These are phyloP conservation scores for Carex littledalei DNA, from an alignment of 176 grass and related monocot genomes.

Conservation along the genomic window DNA sequence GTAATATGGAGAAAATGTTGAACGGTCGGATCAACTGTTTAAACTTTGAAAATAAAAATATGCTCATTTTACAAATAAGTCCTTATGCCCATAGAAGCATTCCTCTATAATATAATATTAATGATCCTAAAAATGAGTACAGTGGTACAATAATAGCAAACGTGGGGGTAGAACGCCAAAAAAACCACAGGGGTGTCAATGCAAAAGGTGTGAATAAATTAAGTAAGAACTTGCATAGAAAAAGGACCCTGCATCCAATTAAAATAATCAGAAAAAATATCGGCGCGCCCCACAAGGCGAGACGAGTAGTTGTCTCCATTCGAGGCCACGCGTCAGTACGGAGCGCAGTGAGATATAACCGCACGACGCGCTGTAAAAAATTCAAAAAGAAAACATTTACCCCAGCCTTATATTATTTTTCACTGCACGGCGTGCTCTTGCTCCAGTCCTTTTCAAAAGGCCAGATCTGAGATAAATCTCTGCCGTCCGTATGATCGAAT, in stretches of 20 bases:
- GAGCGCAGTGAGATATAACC: not conserved
- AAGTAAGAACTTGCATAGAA: not conserved
- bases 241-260: not conserved
- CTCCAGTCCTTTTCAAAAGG: not conserved
- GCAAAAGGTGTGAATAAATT: not conserved
- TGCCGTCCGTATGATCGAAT: not conserved
- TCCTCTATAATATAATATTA: not conserved
- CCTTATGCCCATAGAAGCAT: too few relatives aligned
- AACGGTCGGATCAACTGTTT: too few relatives aligned
- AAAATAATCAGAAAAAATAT: constrained; percentile 15
- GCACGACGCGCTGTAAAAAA: constrained; percentile 30
- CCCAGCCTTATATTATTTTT: not conserved
- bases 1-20: too few relatives aligned
- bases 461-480: not conserved
- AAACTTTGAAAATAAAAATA: too few relatives aligned
- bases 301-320: not conserved
- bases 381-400: constrained; percentile 10
- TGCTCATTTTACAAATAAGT: too few relatives aligned
- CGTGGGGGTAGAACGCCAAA: not conserved
- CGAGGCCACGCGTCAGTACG: constrained; percentile 19
- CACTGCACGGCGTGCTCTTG: not conserved
- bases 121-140: not conserved
- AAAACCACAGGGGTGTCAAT: not conserved
- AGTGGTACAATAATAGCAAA: too few relatives aligned
- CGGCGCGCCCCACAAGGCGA: constrained; percentile 14